phyloP scores from a whole-genome alignment of 1,284 basidiomycete genomes.

The Thecaphora frezii region DNA sequence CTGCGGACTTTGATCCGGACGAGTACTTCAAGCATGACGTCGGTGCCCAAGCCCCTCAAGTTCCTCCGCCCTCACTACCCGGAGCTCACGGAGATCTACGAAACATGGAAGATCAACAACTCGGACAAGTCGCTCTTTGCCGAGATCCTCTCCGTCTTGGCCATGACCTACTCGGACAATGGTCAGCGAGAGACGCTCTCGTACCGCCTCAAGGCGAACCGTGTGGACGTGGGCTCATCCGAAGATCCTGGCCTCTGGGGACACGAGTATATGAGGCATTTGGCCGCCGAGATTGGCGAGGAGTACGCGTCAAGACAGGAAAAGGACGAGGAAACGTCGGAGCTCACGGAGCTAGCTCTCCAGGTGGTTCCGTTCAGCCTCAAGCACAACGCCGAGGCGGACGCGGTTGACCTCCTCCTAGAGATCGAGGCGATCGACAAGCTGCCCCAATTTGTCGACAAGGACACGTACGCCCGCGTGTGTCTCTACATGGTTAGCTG shows the following conservation, averaged over 20 bases:
- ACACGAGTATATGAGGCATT: constrained; percentile 96
- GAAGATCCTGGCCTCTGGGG: constrained; percentile 91
- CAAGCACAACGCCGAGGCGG: constrained; percentile 93
- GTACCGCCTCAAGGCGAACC: constrained; percentile 49
- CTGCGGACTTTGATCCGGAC: constrained; percentile 91
- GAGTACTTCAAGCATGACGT: constrained; percentile 99
- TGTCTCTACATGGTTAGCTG: constrained; percentile 96
- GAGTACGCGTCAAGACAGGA: constrained; percentile 69
- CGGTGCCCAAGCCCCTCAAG: constrained; percentile 97
- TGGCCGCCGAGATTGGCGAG: constrained; percentile 93
- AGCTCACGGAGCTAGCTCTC: constrained; percentile 70
- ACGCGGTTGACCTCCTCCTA: constrained; percentile 92
- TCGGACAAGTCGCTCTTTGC: constrained; percentile 79
- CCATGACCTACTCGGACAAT: constrained; percentile 99
- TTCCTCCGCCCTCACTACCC: constrained; percentile 95
- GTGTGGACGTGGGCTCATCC: constrained; percentile 31
- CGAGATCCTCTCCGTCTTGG: constrained; percentile 96
- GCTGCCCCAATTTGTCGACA: constrained; percentile 60
- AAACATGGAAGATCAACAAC: constrained; percentile 37
- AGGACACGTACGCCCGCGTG: constrained; percentile 87
- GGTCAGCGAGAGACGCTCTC: constrained; percentile 85
- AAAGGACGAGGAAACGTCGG: constrained; percentile 32
- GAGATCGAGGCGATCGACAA: constrained; percentile 87
- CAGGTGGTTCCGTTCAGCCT: constrained; percentile 90
- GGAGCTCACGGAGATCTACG: constrained; percentile 65